Conservation (phyloP, 805 yeast species). For the Nakazawaea wyomingensis region DNA sequence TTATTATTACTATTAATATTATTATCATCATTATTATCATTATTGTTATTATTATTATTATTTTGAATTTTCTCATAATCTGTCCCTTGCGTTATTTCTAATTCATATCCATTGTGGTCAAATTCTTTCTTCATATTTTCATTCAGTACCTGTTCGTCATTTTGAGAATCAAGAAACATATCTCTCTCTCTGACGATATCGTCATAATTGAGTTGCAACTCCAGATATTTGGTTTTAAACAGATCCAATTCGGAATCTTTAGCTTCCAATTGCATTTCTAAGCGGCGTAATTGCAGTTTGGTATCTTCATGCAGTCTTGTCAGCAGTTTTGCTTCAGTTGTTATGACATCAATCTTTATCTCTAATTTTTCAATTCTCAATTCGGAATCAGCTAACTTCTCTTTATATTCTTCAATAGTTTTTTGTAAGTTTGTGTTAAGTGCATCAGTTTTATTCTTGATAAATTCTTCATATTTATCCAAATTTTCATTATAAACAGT, state of each 20-base stretch:
- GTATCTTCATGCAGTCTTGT: background rate
- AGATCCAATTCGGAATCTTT: background rate
- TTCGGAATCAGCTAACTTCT: background rate
- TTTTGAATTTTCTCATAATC: background rate
- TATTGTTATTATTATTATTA: too few species aligned
- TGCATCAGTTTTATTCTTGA: background rate
- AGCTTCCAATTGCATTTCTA: constrained; percentile 1
- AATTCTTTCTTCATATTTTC: constrained; percentile 19
- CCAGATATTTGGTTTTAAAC: constrained; percentile 4
- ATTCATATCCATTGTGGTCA: too few species aligned
- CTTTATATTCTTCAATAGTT: background rate
- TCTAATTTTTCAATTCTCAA: background rate
- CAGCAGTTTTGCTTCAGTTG: background rate
- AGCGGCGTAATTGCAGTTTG: constrained; percentile 1
- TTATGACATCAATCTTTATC: background rate
- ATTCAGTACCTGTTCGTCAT: constrained; percentile 17
- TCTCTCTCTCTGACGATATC: constrained; percentile 17
- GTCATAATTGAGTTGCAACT: constrained; percentile 11
- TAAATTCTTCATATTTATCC: constrained; percentile 2
- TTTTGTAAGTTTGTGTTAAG: background rate
- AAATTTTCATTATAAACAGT: constrained; percentile 35
- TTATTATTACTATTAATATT: background rate
- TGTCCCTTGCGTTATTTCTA: background rate
- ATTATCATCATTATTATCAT: background rate
- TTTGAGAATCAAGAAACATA: constrained; percentile 16